Percentiles rank a stretch among this genome's conserved stretches.
Evolutionary conservation across 2,329 filamentous ascomycete genomes (phyloP).

Genomic region (Neofusicoccum cordaticola): DNA sequence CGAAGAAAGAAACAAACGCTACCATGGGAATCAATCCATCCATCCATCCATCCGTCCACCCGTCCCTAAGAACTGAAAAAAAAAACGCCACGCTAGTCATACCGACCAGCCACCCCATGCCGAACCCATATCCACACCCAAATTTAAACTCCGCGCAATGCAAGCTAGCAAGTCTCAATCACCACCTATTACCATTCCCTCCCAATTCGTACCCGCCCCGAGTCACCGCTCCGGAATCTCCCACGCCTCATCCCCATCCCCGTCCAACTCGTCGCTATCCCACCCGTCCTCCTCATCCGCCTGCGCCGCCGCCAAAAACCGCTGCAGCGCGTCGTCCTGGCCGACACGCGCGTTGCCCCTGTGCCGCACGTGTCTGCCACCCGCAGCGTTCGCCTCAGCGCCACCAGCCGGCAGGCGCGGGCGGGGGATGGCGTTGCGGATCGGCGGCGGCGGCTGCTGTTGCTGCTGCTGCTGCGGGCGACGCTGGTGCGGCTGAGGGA

Average conservation of each 20-base stretch:
- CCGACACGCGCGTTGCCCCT: background rate
- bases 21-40: background rate
- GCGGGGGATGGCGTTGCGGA: background rate
- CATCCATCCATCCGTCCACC: too few relatives aligned
- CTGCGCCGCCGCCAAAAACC: constrained; percentile 52
- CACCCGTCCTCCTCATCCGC: constrained; percentile 58
- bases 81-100: background rate
- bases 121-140: background rate
- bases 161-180: background rate
- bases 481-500: background rate
- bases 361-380: background rate
- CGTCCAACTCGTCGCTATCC: constrained; percentile 58
- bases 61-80: background rate
- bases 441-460: background rate
- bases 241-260: constrained; percentile 20
- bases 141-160: constrained; percentile 6
- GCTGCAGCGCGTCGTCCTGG: constrained; percentile 40
- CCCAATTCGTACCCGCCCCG: background rate
- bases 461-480: background rate
- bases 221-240: constrained; percentile 21
- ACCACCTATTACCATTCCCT: background rate
- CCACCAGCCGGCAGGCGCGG: background rate
- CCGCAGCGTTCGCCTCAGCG: background rate
- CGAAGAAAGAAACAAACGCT: background rate
- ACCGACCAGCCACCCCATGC: background rate